Conservation (phyloP, 169 alveolate species). For the Cyclospora cayetanensis region DNA sequence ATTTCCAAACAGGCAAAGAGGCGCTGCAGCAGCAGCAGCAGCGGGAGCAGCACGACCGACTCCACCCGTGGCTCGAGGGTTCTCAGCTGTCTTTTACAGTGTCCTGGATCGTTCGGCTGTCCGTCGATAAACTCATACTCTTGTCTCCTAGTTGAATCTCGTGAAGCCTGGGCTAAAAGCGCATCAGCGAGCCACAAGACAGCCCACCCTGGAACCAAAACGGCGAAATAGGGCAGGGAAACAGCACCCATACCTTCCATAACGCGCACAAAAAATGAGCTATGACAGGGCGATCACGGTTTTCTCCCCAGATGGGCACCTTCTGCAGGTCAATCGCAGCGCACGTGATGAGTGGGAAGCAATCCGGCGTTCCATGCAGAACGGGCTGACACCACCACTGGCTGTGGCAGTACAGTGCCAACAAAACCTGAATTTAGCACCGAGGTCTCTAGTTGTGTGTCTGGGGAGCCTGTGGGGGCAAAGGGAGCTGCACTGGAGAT, state of each 20-base stretch:
- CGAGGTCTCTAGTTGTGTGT: not conserved
- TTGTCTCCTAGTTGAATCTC: too few relatives aligned
- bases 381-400: not conserved
- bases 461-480: not conserved
- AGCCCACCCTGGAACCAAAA: not conserved
- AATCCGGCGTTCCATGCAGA: too few relatives aligned
- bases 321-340: conserved; percentile 85
- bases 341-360: not conserved
- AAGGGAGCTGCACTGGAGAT: not conserved
- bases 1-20: too few relatives aligned
- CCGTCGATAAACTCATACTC: too few relatives aligned
- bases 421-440: not conserved
- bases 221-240: not conserved
- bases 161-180: too few relatives aligned
- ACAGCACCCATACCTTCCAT: not conserved
- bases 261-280: conserved; percentile 75
- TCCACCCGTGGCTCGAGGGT: too few relatives aligned
- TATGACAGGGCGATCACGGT: conserved; percentile 99
- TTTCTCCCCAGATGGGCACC: conserved; percentile 99
- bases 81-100: too few relatives aligned
- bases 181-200: too few relatives aligned
- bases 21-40: too few relatives aligned
- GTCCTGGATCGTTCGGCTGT: too few relatives aligned
- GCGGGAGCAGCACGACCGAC: too few relatives aligned
- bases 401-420: not conserved